phyloP scores from a whole-genome alignment of 1,139 yeast genomes.

The Hansenula sp. region DNA sequence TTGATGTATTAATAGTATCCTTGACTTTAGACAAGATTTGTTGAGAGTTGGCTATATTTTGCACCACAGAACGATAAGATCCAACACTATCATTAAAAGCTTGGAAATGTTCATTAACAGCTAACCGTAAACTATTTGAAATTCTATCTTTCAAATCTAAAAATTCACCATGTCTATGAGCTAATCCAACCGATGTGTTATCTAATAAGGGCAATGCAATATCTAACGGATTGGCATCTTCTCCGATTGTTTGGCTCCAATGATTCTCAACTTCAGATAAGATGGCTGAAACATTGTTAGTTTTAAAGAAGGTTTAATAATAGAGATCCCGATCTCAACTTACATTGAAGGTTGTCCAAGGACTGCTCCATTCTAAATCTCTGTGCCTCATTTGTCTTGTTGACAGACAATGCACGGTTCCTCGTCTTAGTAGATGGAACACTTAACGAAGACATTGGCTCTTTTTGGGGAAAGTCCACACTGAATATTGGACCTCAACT shows the following conservation, averaged over 20 bases:
- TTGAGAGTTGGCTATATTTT: conserved; percentile 55
- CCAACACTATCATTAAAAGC: conserved; percentile 82
- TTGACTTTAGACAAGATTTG: conserved; percentile 46
- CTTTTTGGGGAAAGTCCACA: not conserved
- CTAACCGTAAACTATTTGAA: conserved; percentile 53
- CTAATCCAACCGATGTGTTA: conserved; percentile 83
- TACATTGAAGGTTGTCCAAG: conserved; percentile 18
- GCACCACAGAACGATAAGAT: conserved; percentile 60
- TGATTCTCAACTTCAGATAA: conserved; percentile 26
- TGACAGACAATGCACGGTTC: conserved; percentile 9
- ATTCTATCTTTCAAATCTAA: conserved; percentile 49
- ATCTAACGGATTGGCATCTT: conserved; percentile 73
- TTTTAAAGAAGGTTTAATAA: not conserved
- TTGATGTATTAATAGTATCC: conserved; percentile 38
- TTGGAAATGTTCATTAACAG: conserved; percentile 81
- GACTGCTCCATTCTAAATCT: conserved; percentile 17
- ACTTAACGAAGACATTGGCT: not conserved
- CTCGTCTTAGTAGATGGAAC: not conserved
- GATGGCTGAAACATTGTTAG: conserved; percentile 6
- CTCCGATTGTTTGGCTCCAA: conserved; percentile 35
- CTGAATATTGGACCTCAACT: not conserved
- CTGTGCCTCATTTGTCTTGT: conserved; percentile 12
- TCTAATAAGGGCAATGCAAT: conserved; percentile 78
- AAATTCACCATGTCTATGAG: conserved; percentile 63
- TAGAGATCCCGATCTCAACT: not conserved